Evolutionary conservation across 495 filamentous ascomycete species (phyloP), one percentile per base, ranked within the genome.

Genomic region (Apiosordaria backusii): DNA sequence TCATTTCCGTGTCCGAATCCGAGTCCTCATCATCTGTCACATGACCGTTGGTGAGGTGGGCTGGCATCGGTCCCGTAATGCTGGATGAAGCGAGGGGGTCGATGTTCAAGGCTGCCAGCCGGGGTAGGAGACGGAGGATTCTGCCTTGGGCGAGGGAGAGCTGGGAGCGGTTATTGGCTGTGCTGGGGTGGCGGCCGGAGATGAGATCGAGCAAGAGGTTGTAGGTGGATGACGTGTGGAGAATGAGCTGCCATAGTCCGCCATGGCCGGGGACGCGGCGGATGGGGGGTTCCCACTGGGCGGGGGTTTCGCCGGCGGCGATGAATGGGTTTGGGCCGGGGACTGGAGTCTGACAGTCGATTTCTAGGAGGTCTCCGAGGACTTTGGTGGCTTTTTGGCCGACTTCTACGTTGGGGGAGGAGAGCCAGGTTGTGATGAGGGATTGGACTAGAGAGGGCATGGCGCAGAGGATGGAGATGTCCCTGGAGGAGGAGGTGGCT

Each of bases 121-220:
- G 85, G 1, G 88, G 86, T 3, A 96, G 75, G 66, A 93, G 79
- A 13, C 87, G 84, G 68, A 96, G 78, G 52, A 96, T 66, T 64
- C 93, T 82, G 45, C 88, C 91, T 76, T 97, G 92, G 1, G 91
- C 89, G 22, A 96, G 77, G 0, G 91, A 90, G 66, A 87, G 87
- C 59, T 94, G 86, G 52, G 83, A 83, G 68, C 84, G 85, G 5
- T 71, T 59, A 18, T 75, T 74, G 1, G 68, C 68, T 0, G 74
- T 73, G 26, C 72, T 74, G 2, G 87, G 80, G 53, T 79, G 76
- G 1, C 71, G 64, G 2, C 75, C 75, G 61, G 85, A 87, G 71
- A 88, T 88, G 50, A 89, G 77, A 2, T 80, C 81, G 70, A 89
- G 87, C 9, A 94, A 76, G 16, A 88, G 76, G 0, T 79, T 76